phyloP scores from a whole-genome alignment of 306 rosid genomes.

The Malus orientalis region DNA sequence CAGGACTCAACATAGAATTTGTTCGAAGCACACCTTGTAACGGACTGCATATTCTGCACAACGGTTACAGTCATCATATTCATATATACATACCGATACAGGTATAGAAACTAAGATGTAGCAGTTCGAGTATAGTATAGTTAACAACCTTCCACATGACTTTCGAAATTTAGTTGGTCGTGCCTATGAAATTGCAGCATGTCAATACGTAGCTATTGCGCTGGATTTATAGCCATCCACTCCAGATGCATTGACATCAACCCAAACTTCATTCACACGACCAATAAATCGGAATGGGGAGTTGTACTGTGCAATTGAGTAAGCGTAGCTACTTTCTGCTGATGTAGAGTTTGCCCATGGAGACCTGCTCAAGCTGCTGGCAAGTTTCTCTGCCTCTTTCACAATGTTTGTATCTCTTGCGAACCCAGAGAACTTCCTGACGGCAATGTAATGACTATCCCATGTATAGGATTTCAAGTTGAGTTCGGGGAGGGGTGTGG shows the following conservation, averaged over 20 bases:
- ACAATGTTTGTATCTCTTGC: conserved; percentile 58
- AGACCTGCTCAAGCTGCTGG: conserved; percentile 42
- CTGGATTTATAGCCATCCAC: conserved; percentile 25
- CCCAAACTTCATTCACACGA: conserved; percentile 77
- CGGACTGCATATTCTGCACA: too few relatives aligned
- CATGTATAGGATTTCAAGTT: conserved; percentile 33
- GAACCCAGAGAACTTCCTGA: conserved; percentile 60
- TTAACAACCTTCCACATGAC: background rate
- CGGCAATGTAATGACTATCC: conserved; percentile 48
- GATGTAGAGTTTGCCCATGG: conserved; percentile 57
- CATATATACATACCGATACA: background rate
- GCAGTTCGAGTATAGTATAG: background rate
- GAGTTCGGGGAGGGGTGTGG: conserved; percentile 65
- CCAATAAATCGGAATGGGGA: conserved; percentile 42
- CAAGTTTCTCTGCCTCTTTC: conserved; percentile 67
- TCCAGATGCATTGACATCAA: conserved; percentile 40
- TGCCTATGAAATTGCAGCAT: background rate
- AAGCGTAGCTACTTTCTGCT: conserved; percentile 30
- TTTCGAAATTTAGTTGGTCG: too few relatives aligned
- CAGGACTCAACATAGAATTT: too few relatives aligned
- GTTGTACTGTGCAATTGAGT: conserved; percentile 70
- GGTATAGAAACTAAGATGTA: background rate
- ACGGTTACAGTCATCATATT: too few relatives aligned
- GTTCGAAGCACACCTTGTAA: too few relatives aligned
- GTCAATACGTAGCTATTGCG: conserved; percentile 36